Base-by-base conservation (phyloP, 352 stramenopile genomes). In the Globisporangium cystogenes region DNA sequence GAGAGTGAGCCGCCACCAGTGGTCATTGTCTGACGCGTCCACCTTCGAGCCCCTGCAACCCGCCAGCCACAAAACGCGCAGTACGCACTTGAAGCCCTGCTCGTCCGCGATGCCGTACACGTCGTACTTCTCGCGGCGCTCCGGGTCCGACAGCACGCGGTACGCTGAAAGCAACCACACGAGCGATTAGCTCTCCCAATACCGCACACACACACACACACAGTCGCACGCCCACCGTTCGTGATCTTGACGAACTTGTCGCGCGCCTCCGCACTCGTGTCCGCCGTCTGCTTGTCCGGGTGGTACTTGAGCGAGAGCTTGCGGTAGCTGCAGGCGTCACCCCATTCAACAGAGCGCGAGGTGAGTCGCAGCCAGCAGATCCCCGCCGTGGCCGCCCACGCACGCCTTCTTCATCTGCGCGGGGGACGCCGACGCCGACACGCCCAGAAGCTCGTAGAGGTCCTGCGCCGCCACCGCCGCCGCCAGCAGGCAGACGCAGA, bases 281-380 rank as follows among this genome's bases (percentile, higher is more conserved):
- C 74, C 21, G 77, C 72, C 27, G 87, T 84, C 48, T 96, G 90
- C 72, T 97, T 97, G 67, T 98, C 93, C 26, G 93, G 93, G 69
- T 98, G 93, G 62, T 96, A 98, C 67, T 97, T 91, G 44, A 97
- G 78, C 57, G 82, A 95, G 39, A 98, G 66, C 64, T 96, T 96
- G 44, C 92, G 76, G 74, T 98, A 98, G 53, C 74, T 85, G 45
- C 29, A 47, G 11, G 42, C 36, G 14, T 41, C 14, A 7, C 33
- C 8, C 39, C 39, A 43, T 23, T 24, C 39, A 23, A 41, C 26
- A n/a, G 27, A 51, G 35, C n/a, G 12, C 20, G 49, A 45, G 1
- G 37, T 53, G 20, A 50, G 39, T 3, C 15, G 16, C 35, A 11
- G 41, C n/a, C 26, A 29, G 54, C 36, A 18, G 12, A 33, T 26